Conservation (phyloP, 2,329 filamentous ascomycete species). For the Aspergillus flavus region DNA sequence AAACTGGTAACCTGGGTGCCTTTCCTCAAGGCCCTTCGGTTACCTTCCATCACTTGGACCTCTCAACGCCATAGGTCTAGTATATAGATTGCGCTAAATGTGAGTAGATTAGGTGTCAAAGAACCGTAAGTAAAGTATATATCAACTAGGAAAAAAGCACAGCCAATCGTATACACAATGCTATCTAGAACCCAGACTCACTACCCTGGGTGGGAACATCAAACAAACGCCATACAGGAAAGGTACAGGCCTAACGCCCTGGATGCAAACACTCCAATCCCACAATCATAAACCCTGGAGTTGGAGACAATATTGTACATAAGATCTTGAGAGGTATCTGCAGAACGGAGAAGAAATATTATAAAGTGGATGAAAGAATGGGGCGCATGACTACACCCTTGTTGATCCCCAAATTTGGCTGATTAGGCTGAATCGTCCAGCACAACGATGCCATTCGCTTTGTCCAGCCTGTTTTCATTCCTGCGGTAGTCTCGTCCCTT, state of each 20-base stretch:
- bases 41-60: too few species aligned
- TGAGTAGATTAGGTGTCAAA: not conserved
- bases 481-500: constrained; percentile 63
- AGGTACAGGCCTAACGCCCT: not conserved
- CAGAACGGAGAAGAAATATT: not conserved
- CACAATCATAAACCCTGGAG: not conserved
- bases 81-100: not conserved
- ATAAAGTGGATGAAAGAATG: not conserved
- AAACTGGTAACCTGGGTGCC: too few species aligned
- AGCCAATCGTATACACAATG: not conserved
- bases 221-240: not conserved
- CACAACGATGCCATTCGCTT: constrained; percentile 42
- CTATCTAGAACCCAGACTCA: not conserved
- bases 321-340: constrained; percentile 2
- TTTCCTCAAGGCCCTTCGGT: too few species aligned
- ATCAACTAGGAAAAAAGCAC: not conserved
- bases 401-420: not conserved
- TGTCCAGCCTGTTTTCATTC: constrained; percentile 56
- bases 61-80: not conserved
- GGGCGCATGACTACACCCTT: not conserved
- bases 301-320: constrained; percentile 1
- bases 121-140: not conserved
- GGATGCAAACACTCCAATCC: not conserved
- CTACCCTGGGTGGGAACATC: not conserved
- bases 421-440: constrained; percentile 18